Evolutionary conservation across 1,284 basidiomycete genomes (phyloP), one percentile per base, ranked within the genome.

Genomic region (Ceratobasidium sp.): DNA sequence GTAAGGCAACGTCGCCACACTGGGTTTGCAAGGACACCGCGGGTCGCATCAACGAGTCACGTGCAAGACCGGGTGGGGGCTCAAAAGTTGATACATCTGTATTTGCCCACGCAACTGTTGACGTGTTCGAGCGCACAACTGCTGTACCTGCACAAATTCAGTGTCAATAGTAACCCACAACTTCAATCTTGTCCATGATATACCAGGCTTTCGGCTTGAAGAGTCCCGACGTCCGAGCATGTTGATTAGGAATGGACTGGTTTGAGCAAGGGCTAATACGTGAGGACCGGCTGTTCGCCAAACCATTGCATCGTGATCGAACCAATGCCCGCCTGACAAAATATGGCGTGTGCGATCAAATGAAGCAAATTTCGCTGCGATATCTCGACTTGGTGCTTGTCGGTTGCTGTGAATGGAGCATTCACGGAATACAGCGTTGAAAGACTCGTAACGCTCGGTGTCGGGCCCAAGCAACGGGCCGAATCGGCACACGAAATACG

Each of bases 351-450:
- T 23, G 14, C 58, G 38, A 21, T 71, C 72, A n/a, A 73, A 51
- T 16, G 30, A 30, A 1, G 72, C 61, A 38, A 75, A 72, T 6
- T 48, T 44, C 0, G 36, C 4, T 23, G 66, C 74, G 18, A 73
- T 74, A 51, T 76, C 74, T 0, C 67, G 73, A 48, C 74, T 75
- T 12, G 75, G 75, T 7, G 74, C 74, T 30, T 73, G 73, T 0
- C 63, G 72, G 56, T 76, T 76, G 66, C 76, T 75, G 56, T 72
- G 63, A 6, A 76, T 33, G 0, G 73, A 76, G 21, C 25, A 54
- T 42, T 23, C 21, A 0, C 74, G 72, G 42, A 76, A 76, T 3
- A 67, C 53, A 1, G 21, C n/a, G 53, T 76, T 73, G 42, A 70
- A 76, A 2, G 66, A 71, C 58, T 76, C 72, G 33, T 51, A 76